Base-by-base conservation (phyloP, 2,329 filamentous ascomycete species). In the Cyphellophora europaea region DNA sequence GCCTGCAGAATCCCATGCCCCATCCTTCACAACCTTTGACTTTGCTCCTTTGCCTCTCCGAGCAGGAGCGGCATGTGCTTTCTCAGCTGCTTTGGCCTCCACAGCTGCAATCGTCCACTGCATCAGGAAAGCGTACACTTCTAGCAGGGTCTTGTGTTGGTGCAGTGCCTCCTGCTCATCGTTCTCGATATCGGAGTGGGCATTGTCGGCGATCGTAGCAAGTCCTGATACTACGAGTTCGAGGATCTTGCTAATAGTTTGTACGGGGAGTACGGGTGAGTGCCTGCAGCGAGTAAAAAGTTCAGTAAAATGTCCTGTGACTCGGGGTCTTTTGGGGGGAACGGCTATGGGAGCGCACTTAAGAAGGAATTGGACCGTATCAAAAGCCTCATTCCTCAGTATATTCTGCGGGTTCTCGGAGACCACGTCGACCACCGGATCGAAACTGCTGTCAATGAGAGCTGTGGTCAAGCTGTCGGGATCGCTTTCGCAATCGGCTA, bases 61-160 rank as follows among this genome's bases (percentile, higher is more conserved):
- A 5, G 76, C 72, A n/a, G 72, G 74, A 2, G 82, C 78, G 5
- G 79, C 66, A 2, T 81, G 78, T 0, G 86, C 78, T 61, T 93
- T 96, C 59, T 96, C 91, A 30, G 87, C 82, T 2, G 87, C 82
- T 61, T 94, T 93, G 25, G 83, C 81, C 61, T 98, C 91, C 32
- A 95, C 85, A n/a, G 83, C 86, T 5, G 87, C 82, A 45, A 96
- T 82, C 5, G 86, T 84, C 93, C 91, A 98, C 59, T 95, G 88
- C 32, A 98, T 65, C 8, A 98, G 67, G 53, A 94, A 98, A 19
- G 81, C 89, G 56, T 93, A 96, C 53, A 93, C 83, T 57, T 98
- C 91, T 46, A 98, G 72, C 2, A 95, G 70, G 47, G 83, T 78
- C 60, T 94, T 95, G 65, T 98, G 89, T 51, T 93, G 80, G 25